phyloP scores from a whole-genome alignment of 805 yeast genomes.

The Groenewaldozyma salmanticensis region DNA sequence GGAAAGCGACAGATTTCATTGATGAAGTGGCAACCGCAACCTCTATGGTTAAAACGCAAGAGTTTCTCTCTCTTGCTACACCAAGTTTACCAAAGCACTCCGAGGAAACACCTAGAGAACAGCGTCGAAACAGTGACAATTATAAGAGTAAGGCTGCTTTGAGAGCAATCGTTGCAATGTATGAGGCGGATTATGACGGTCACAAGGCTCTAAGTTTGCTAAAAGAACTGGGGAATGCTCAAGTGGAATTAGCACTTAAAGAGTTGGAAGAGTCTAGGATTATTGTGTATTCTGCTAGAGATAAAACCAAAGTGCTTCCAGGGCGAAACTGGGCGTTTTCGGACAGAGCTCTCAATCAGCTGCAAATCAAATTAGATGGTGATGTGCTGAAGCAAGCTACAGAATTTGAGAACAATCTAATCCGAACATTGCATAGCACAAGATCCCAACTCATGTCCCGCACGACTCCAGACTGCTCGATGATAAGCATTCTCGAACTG shows the following conservation, averaged over 20 bases:
- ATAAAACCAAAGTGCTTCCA: conserved; percentile 26
- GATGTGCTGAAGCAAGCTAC: conserved; percentile 38
- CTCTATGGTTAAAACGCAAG: conserved; percentile 67
- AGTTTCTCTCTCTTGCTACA: conserved; percentile 34
- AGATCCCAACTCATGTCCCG: conserved; percentile 49
- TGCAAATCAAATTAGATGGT: conserved; percentile 32
- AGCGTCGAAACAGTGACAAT: background rate
- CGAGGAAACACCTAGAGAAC: background rate
- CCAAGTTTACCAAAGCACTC: conserved; percentile 26
- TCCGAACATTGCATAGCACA: conserved; percentile 32
- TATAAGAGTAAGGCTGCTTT: conserved; percentile 16
- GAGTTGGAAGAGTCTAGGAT: conserved; percentile 38
- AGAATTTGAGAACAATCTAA: conserved; percentile 35
- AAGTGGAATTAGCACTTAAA: conserved; percentile 40
- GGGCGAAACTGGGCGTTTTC: conserved; percentile 48
- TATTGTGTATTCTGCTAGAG: conserved; percentile 29
- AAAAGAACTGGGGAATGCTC: conserved; percentile 34
- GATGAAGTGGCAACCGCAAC: conserved; percentile 41
- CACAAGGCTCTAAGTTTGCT: conserved; percentile 40
- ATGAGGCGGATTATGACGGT: conserved; percentile 38
- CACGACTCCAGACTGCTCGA: conserved; percentile 50
- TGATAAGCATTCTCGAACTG: conserved; percentile 51
- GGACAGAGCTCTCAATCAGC: conserved; percentile 38
- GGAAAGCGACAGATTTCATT: conserved; percentile 17
- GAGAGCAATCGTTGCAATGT: conserved; percentile 49